Evolutionary conservation across 75 land plant genomes (phyloP).

Genomic region (Cunninghamia lanceolata): DNA sequence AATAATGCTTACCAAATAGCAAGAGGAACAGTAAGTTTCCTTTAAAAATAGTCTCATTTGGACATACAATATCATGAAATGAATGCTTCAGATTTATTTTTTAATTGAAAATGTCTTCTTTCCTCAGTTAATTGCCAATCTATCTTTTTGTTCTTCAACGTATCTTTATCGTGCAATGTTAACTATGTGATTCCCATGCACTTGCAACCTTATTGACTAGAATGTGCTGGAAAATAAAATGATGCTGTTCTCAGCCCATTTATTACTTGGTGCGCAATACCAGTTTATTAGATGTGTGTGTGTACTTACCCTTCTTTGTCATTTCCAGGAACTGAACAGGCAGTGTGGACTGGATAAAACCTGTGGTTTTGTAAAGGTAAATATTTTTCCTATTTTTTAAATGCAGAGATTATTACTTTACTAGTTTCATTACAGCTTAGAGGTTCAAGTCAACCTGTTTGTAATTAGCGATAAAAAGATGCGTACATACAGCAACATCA

Average conservation of each 20-base stretch:
- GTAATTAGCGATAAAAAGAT: background rate
- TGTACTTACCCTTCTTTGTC: background rate
- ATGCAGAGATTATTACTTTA: background rate
- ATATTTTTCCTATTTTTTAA: background rate
- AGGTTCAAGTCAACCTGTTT: background rate
- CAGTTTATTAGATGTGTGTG: background rate
- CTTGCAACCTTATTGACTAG: background rate
- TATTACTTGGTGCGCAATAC: background rate
- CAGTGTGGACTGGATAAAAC: slow-evolving; percentile 67
- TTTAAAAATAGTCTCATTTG: background rate
- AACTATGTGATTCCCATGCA: background rate
- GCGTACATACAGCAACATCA: background rate
- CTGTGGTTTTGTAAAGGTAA: slow-evolving; percentile 83
- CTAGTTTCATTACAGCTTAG: background rate
- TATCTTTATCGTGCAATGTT: background rate
- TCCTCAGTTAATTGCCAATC: background rate
- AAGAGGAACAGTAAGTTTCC: slow-evolving; percentile 67
- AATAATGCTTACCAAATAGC: slow-evolving; percentile 94
- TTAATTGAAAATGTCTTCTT: background rate
- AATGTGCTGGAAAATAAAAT: background rate
- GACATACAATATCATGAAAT: background rate
- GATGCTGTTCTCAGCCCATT: background rate
- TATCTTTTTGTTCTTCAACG: background rate
- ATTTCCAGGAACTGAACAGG: slow-evolving; percentile 67
- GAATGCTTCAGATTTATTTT: background rate